Evolutionary conservation across 495 filamentous ascomycete genomes (phyloP), one percentile per base, ranked within the genome.

Genomic region (Aspergillus ostianus): DNA sequence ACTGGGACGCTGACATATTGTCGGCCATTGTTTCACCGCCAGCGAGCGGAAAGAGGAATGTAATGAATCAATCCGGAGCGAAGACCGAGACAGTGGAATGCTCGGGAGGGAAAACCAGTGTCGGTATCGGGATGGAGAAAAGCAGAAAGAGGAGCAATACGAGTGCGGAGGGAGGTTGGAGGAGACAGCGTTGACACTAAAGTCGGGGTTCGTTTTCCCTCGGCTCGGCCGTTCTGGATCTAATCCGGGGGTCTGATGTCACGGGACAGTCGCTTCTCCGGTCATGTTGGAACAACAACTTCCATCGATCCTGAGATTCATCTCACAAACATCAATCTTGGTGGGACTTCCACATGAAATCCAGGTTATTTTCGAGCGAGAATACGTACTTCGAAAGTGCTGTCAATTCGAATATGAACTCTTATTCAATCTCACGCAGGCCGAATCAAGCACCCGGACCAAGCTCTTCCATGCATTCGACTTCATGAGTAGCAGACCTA

Each of bases 1-100:
- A 80, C 46, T 70, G 71, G 15, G 75, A 72, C 32, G 78, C 66
- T 56, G 76, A 72, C 67, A 71, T 67, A 52, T 66, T 71, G 70
- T 76, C 73, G 58, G 72, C 60, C 72, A 78, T 77, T 63, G 67
- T 63, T 53, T 64, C 62, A 63, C 59, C 62, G 59, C 65, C 56
- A 63, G 61, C 56, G 56, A 45, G 32, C 41, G 30, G 59, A 47
- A 47, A 36, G 59, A 52, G 19, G 29, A 52, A 36, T 6, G 55
- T 48, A 52, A 55, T 41, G 36, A 41, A 41, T 41, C 51, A 55
- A 46, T 55, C 21, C 6, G 21, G 19, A 30, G 17, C n/a, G 19
- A n/a, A 7, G 23, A 29, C 27, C 55, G 36, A 41, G 36, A 41
- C 36, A 41, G 3, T 41, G 36, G 36, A 41, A 41, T 41, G 36